A percentile compares a stretch with the other conserved stretches of the same genome.
Conservation (phyloP, 352 stramenopile species). For the Phytophthora sojae region DNA sequence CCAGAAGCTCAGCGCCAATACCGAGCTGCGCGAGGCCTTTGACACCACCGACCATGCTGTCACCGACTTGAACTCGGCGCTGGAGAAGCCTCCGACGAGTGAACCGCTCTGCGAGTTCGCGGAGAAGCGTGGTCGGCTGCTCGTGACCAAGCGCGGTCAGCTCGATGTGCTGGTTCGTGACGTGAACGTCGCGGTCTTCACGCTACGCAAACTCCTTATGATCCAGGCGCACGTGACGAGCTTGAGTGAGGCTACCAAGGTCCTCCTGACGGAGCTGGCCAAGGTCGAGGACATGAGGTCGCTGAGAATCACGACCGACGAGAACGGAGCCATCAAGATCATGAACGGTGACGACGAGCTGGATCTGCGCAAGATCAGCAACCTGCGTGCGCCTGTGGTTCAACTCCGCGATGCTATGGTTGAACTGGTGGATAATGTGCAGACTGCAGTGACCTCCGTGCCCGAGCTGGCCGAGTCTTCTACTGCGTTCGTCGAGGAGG, state of each 20-base stretch:
- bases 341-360: slow-evolving; percentile 56
- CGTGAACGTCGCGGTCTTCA: slow-evolving; percentile 34
- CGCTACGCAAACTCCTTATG: slow-evolving; percentile 52
- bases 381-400: slow-evolving; percentile 46
- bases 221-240: slow-evolving; percentile 43
- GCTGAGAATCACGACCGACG: slow-evolving; percentile 45
- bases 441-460: slow-evolving; percentile 54
- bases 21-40: slow-evolving; percentile 25
- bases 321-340: slow-evolving; percentile 52
- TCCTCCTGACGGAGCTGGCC: slow-evolving; percentile 53
- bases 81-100: slow-evolving; percentile 44
- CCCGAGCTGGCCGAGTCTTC: slow-evolving; percentile 55
- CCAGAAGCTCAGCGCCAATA: slow-evolving; percentile 25
- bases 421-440: slow-evolving; percentile 60
- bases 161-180: slow-evolving; percentile 31
- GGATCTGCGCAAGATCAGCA: slow-evolving; percentile 55
- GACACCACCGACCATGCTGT: slow-evolving; percentile 23
- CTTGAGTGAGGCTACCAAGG: slow-evolving; percentile 41
- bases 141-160: slow-evolving; percentile 29
- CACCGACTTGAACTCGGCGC: slow-evolving; percentile 39
- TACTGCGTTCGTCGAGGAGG: slow-evolving; percentile 45
- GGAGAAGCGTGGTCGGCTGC: slow-evolving; percentile 47
- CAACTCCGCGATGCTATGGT: slow-evolving; percentile 60
- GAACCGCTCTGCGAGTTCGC: slow-evolving; percentile 38
- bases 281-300: slow-evolving; percentile 53